A percentile compares a stretch with the other conserved stretches of the same genome.
These are phyloP conservation scores for Calonectria naviculata DNA, from an alignment of 2,329 filamentous ascomycete species.

Conservation along the genomic window DNA sequence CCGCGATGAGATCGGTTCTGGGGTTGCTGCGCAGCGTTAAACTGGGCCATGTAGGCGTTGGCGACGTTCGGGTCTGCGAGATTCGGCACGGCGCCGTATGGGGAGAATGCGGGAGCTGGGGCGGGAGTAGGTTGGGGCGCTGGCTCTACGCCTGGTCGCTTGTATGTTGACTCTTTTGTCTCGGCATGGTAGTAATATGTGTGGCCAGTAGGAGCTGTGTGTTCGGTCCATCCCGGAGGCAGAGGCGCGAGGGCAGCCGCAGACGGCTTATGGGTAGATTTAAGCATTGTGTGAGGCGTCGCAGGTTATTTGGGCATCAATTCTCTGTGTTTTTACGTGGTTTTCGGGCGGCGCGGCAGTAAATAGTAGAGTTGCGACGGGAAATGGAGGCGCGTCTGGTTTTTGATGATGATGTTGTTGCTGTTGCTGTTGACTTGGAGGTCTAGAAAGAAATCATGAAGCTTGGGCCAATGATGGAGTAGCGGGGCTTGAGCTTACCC, in stretches of 20 bases:
- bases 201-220: conserved; percentile 89
- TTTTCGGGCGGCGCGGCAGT: not conserved
- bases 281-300: conserved; percentile 67
- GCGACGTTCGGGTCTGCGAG: conserved; percentile 67
- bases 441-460: conserved; percentile 19
- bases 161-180: conserved; percentile 90
- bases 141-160: conserved; percentile 67
- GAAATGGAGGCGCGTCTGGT: not conserved
- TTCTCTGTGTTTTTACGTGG: not conserved
- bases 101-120: conserved; percentile 45
- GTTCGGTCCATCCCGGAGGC: conserved; percentile 89
- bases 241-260: conserved; percentile 66
- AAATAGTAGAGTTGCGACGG: not conserved
- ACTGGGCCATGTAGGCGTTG: conserved; percentile 70
- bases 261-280: conserved; percentile 78
- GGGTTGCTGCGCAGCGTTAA: conserved; percentile 55
- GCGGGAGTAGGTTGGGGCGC: conserved; percentile 29
- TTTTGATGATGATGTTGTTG: not conserved
- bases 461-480: conserved; percentile 27
- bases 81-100: conserved; percentile 45
- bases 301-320: conserved; percentile 32
- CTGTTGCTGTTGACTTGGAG: conserved; percentile 12
- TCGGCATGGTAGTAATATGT: conserved; percentile 87
- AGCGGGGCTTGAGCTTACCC: conserved; percentile 19
- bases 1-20: conserved; percentile 44